Base-by-base conservation (phyloP, 495 filamentous ascomycete species). In the Penicillium cinerascens region DNA sequence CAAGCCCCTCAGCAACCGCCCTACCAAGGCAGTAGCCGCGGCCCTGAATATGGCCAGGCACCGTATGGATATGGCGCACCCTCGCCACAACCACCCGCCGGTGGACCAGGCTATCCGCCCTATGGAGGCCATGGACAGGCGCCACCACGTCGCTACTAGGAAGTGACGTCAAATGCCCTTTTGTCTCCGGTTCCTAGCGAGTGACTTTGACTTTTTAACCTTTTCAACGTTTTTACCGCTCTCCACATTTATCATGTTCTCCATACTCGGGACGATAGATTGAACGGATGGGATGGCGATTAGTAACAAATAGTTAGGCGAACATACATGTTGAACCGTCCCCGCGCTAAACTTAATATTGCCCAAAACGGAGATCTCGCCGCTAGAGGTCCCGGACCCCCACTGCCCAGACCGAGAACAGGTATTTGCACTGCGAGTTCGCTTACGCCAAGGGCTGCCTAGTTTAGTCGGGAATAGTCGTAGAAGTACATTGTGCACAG, bases 61-160 rank as follows among this genome's bases (percentile, higher is more conserved):
- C 56, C 39, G 1, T 62, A 67, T 36, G 54, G 49, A 35, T 56
- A 63, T 46, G 59, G 59, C 44, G 49, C 43, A 6, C 39, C 50
- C 10, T 47, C 70, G 4, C 61, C 63, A 18, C 53, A 58, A n/a
- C 56, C 52, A 11, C 50, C 52, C 4, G 13, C 45, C 18, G 58
- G 58, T 38, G 49, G 55, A 10, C 49, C 52, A 11, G 47, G 61
- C n/a, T 64, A 58, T 42, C 53, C 64, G 25, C 61, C 55, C 21
- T 44, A 56, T 42, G 59, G 63, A 42, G 49, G 39, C 7, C 68
- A 72, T 44, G 67, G 67, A 20, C 58, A 59, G 39, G 60, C 63
- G 20, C 67, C 64, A 26, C 69, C 66, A 20, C 63, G 68, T 16
- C 71, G 71, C 27, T 73, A 69, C 40, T 44, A 41, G 27, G 39